Evolutionary conservation across 192 early-diverging fungal genomes (phyloP).

Genomic region (Gonapodya sp.): DNA sequence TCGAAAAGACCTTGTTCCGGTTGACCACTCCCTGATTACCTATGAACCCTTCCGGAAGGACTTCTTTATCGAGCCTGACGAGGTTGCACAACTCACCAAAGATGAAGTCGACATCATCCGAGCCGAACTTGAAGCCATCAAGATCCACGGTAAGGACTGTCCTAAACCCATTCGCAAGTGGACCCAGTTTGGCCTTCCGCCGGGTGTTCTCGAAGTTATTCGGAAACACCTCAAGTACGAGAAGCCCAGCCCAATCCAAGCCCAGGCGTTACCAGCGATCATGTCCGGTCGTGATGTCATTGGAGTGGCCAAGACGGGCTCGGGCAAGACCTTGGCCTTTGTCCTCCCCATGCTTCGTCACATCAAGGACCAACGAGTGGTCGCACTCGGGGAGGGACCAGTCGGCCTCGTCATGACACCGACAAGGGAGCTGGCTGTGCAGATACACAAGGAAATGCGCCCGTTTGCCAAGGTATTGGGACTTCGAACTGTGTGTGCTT

Average conservation of each 20-base stretch:
- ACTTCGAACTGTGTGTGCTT: constrained; percentile 80
- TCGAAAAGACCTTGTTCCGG: constrained; percentile 78
- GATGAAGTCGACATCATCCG: constrained; percentile 80
- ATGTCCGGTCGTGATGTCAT: constrained; percentile 93
- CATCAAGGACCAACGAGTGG: constrained; percentile 77
- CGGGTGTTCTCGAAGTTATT: constrained; percentile 54
- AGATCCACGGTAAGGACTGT: constrained; percentile 79
- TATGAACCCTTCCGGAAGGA: constrained; percentile 86
- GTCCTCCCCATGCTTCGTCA: constrained; percentile 90
- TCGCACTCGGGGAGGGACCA: constrained; percentile 73
- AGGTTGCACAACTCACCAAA: constrained; percentile 65
- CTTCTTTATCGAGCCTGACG: constrained; percentile 93
- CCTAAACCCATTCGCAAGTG: constrained; percentile 91
- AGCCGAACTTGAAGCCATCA: constrained; percentile 81
- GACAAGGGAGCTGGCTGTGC: constrained; percentile 83
- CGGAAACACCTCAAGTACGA: constrained; percentile 69
- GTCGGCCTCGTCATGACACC: constrained; percentile 85
- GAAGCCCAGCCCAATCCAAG: constrained; percentile 79
- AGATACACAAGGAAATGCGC: constrained; percentile 87
- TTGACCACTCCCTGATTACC: constrained; percentile 74
- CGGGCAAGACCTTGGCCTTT: constrained; percentile 90
- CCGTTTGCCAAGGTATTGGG: constrained; percentile 78
- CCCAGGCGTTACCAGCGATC: constrained; percentile 90
- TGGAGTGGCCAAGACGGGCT: constrained; percentile 89
- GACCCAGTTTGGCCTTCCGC: constrained; percentile 91